Evolutionary conservation across 352 stramenopile genomes (phyloP).

Genomic region (Globisporangium nunn): DNA sequence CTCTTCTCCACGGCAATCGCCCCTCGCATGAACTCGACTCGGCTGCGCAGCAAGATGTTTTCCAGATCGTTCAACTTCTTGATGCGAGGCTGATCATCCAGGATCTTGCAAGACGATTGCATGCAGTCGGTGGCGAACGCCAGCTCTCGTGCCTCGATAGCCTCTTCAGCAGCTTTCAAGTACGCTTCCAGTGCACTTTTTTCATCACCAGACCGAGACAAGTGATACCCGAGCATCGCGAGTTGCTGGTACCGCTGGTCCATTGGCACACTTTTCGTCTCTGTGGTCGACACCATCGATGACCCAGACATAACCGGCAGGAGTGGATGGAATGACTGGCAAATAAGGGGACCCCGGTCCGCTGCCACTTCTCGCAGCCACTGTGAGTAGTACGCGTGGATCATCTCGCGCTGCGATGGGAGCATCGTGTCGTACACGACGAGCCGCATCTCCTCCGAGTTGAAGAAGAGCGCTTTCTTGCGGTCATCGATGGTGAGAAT

Average conservation of each 20-base stretch:
- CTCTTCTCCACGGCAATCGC: slow-evolving; percentile 66
- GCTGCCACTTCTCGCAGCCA: slow-evolving; percentile 35
- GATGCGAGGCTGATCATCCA: slow-evolving; percentile 33
- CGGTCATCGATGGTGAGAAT: slow-evolving; percentile 44
- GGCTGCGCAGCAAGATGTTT: slow-evolving; percentile 47
- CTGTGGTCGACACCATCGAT: not conserved
- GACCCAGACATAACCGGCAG: not conserved
- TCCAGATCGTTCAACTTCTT: slow-evolving; percentile 52
- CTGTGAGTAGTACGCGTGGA: slow-evolving; percentile 55
- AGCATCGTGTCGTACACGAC: slow-evolving; percentile 60
- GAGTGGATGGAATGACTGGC: not conserved
- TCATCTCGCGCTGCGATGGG: slow-evolving; percentile 53
- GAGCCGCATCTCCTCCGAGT: slow-evolving; percentile 55
- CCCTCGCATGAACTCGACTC: slow-evolving; percentile 69
- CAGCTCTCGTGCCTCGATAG: slow-evolving; percentile 47
- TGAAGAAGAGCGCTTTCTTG: slow-evolving; percentile 59
- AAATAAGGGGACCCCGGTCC: not conserved
- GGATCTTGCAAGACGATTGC: slow-evolving; percentile 61
- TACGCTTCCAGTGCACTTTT: slow-evolving; percentile 55
- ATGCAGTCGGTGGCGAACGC: slow-evolving; percentile 69
- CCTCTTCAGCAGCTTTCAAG: slow-evolving; percentile 47
- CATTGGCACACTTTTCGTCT: not conserved
- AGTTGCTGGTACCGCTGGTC: slow-evolving; percentile 38
- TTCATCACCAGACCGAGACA: slow-evolving; percentile 45
- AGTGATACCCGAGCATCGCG: slow-evolving; percentile 57